phyloP scores from a whole-genome alignment of 192 early-diverging fungal species.

The Coemansia asiatica region DNA sequence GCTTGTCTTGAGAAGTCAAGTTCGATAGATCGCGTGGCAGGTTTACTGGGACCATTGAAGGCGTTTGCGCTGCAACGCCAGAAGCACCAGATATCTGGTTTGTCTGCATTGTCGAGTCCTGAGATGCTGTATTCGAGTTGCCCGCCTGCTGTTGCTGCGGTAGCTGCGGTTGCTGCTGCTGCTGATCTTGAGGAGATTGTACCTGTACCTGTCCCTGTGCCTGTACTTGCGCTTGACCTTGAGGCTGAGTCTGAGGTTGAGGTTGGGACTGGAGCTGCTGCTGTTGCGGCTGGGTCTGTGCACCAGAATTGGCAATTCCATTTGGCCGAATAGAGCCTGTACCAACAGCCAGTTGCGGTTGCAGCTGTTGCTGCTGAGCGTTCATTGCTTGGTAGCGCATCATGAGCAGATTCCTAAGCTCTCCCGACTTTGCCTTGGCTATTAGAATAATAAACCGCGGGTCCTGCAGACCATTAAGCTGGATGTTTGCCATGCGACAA shows the following conservation, averaged over 20 bases:
- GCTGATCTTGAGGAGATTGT: slow-evolving; percentile 1
- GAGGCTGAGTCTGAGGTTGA: neutral
- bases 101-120: slow-evolving; percentile 19
- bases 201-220: neutral
- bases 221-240: slow-evolving; percentile 4
- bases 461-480: slow-evolving; percentile 23
- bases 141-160: slow-evolving; percentile 7
- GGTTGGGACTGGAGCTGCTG: slow-evolving; percentile 5
- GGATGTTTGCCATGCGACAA: slow-evolving; percentile 14
- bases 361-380: slow-evolving; percentile 24
- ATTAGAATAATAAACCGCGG: slow-evolving; percentile 19
- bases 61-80: neutral
- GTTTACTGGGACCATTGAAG: slow-evolving; percentile 11
- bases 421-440: slow-evolving; percentile 34
- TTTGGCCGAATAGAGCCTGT: slow-evolving; percentile 3
- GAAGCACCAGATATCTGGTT: slow-evolving; percentile 14
- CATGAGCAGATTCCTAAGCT: slow-evolving; percentile 23
- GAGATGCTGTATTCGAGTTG: neutral
- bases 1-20: slow-evolving; percentile 23
- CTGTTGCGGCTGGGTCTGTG: neutral
- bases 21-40: slow-evolving; percentile 23
- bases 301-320: neutral
- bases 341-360: slow-evolving; percentile 4
- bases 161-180: slow-evolving; percentile 18
- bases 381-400: slow-evolving; percentile 12